These are phyloP conservation scores for Tylopilus sp. DNA, from an alignment of 768 basidiomycete genomes.

Conservation along the genomic window DNA sequence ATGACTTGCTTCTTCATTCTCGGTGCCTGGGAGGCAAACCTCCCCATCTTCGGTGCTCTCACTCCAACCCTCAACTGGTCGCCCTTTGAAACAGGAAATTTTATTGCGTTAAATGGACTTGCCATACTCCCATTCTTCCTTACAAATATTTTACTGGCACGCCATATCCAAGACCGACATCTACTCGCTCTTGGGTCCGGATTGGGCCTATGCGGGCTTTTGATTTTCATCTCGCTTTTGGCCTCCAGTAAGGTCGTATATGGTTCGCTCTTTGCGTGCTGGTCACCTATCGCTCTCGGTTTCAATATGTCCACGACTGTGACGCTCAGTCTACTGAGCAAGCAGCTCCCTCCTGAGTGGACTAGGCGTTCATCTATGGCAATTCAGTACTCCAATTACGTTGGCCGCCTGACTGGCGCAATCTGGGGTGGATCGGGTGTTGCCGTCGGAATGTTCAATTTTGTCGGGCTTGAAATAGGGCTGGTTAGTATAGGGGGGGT, in stretches of 20 bases:
- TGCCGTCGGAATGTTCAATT: conserved; percentile 52
- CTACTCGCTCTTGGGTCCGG: conserved; percentile 51
- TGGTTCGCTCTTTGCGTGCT: conserved; percentile 42
- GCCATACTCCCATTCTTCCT: conserved; percentile 65
- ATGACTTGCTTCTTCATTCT: conserved; percentile 71
- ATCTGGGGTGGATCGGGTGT: conserved; percentile 66
- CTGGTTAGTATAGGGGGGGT: conserved; percentile 56
- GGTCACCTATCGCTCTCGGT: conserved; percentile 57
- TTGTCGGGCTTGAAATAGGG: conserved; percentile 56
- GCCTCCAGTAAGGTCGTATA: conserved; percentile 40
- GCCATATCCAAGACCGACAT: conserved; percentile 57
- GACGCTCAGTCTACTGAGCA: conserved; percentile 63
- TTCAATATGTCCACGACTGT: conserved; percentile 73
- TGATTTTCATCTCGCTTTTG: conserved; percentile 49
- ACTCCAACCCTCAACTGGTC: conserved; percentile 47
- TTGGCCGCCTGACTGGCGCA: conserved; percentile 62
- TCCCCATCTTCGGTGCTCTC: conserved; percentile 55
- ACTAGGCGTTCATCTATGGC: conserved; percentile 52
- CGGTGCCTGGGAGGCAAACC: conserved; percentile 66
- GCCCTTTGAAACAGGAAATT: conserved; percentile 64
- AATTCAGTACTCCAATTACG: conserved; percentile 69
- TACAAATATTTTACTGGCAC: conserved; percentile 53
- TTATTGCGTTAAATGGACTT: conserved; percentile 65
- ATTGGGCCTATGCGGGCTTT: conserved; percentile 50
- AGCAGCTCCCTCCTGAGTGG: conserved; percentile 63